Conservation (phyloP, 2,329 filamentous ascomycete genomes). For the Delphinella strobiligena region DNA sequence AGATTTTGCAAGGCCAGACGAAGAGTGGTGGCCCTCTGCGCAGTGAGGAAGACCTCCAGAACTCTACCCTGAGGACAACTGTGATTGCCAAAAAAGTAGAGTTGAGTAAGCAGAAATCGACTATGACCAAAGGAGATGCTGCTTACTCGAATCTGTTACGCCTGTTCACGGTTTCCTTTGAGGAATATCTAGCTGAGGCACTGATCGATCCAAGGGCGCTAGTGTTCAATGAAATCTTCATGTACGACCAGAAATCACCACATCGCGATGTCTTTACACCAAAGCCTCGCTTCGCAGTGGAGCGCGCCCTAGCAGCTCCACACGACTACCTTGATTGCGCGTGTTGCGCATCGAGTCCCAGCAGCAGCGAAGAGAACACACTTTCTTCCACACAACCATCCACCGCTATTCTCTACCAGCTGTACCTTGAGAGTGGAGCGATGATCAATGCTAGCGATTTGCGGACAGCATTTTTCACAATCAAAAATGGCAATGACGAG, state of each 20-base stretch:
- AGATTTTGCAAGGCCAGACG: conserved; percentile 13
- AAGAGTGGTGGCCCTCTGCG: conserved; percentile 37
- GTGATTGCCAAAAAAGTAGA: conserved; percentile 73
- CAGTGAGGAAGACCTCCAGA: conserved; percentile 62
- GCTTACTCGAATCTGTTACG: conserved; percentile 57
- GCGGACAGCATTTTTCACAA: conserved; percentile 62
- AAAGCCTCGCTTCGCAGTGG: conserved; percentile 55
- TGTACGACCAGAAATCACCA: conserved; percentile 61
- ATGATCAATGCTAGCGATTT: conserved; percentile 71
- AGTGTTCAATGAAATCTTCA: conserved; percentile 59
- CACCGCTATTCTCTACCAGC: conserved; percentile 62
- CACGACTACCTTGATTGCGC: conserved; percentile 66
- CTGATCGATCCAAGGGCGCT: conserved; percentile 40
- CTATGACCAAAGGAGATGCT: conserved; percentile 58
- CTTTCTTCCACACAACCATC: conserved; percentile 53
- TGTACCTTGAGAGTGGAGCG: conserved; percentile 65
- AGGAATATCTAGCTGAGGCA: conserved; percentile 31
- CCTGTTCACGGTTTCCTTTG: conserved; percentile 39
- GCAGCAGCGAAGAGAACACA: conserved; percentile 27
- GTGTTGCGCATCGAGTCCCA: conserved; percentile 43
- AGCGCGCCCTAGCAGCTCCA: conserved; percentile 58
- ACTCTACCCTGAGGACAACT: conserved; percentile 60
- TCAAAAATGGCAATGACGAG: conserved; percentile 41
- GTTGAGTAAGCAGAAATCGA: conserved; percentile 61
- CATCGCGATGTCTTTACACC: conserved; percentile 65